A percentile compares a stretch with the other conserved stretches of the same genome.
These are phyloP conservation scores for Penstemon davidsonii DNA, from an alignment of 257 asterid genomes.

Conservation along the genomic window DNA sequence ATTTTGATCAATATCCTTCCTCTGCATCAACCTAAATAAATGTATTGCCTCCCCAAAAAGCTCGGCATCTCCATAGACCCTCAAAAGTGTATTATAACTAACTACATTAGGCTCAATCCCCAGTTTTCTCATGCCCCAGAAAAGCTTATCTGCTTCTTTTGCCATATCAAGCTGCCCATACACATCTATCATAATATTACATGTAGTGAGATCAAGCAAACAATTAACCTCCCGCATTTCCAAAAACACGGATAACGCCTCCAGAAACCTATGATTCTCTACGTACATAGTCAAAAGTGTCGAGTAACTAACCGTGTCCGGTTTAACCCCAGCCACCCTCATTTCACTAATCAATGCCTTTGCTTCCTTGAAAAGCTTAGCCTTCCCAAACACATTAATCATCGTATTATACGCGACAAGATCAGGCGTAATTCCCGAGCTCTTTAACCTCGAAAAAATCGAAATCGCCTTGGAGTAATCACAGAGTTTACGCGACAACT, in stretches of 20 bases:
- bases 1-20: slow-evolving; percentile 78
- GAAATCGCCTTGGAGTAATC: slow-evolving; percentile 89
- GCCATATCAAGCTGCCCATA: slow-evolving; percentile 97
- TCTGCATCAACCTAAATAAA: slow-evolving; percentile 92
- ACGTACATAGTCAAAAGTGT: slow-evolving; percentile 74
- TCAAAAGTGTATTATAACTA: slow-evolving; percentile 81
- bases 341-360: slow-evolving; percentile 61
- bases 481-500: slow-evolving; percentile 72
- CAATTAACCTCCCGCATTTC: slow-evolving; percentile 80
- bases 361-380: slow-evolving; percentile 87
- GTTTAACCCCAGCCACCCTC: slow-evolving; percentile 60
- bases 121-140: slow-evolving; percentile 89
- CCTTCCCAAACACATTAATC: slow-evolving; percentile 96
- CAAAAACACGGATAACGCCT: slow-evolving; percentile 70
- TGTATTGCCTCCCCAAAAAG: slow-evolving; percentile 96
- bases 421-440: slow-evolving; percentile 76
- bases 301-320: slow-evolving; percentile 83
- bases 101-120: slow-evolving; percentile 89
- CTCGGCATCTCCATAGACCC: slow-evolving; percentile 93
- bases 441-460: slow-evolving; percentile 70
- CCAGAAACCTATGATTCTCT: slow-evolving; percentile 72
- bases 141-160: slow-evolving; percentile 84
- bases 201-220: slow-evolving; percentile 70
- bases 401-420: slow-evolving; percentile 82
- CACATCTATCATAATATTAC: slow-evolving; percentile 93